Base-by-base conservation (phyloP, 768 basidiomycete genomes). In the Hirschioporus abietinus region DNA sequence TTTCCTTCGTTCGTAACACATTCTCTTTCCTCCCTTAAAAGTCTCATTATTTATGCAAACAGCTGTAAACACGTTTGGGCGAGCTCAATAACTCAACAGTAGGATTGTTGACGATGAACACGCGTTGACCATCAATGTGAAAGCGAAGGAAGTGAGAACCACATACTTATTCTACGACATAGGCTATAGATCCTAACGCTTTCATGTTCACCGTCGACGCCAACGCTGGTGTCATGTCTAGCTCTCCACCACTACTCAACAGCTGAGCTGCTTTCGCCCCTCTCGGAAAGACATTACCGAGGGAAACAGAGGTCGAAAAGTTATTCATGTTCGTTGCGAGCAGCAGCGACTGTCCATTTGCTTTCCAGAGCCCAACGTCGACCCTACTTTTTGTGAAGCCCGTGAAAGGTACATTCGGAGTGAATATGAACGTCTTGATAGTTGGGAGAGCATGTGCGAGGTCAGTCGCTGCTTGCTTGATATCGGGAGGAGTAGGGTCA, bases 241-340 rank as follows among this genome's bases (percentile, higher is more conserved):
- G 9, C 23, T 25, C 24, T 25, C 60, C 76, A 4, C 81, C 81
- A 26, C 77, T 79, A 66, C 80, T 68, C 65, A 82, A 70, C 17
- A 81, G 73, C 68, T 81, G 78, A 3, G 65, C 70, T 1, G 70
- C 66, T 20, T 63, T 60, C 20, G 58, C 66, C 23, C 12, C 62
- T 35, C 17, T 35, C 0, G 78, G 73, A 6, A 64, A 68, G 60
- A 83, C 52, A 24, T 76, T 75, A 0, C 66, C 26, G 64, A 83
- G 74, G 0, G 60, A 58, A 5, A 86, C 72, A 0, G 72, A 76
- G 42, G 73, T 72, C 4, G 73, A 68, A 27, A 77, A 72, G 57
- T 84, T 80, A 57, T 84, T 77, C 70, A 82, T 81, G 71, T 88
- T 88, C 0, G 81, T 77, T 9, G 80, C 85, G 1, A 87, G 76